A percentile compares a stretch with the other conserved stretches of the same genome.
Conservation (phyloP, 176 grass and related monocot species). For the sorghum (Sorghum bicolor) region DNA sequence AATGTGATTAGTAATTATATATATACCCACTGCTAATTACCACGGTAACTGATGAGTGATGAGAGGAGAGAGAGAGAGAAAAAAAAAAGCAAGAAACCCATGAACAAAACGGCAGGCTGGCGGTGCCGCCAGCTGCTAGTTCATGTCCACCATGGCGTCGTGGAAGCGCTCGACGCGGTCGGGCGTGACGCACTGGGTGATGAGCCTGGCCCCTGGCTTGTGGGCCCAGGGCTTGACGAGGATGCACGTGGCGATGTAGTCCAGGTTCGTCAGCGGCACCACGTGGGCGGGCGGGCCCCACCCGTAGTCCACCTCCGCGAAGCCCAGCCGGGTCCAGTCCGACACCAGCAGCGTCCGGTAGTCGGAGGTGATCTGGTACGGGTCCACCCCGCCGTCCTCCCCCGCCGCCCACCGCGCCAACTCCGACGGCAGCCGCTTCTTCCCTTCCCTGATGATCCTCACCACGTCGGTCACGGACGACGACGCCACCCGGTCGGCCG, state of each 20-base stretch:
- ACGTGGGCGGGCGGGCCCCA: conserved; percentile 82
- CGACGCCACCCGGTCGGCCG: conserved; percentile 18
- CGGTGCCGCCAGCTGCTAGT: neutral
- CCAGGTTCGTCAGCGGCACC: conserved; percentile 80
- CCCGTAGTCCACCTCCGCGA: conserved; percentile 91
- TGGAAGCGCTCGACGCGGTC: conserved; percentile 67
- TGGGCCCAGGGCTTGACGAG: conserved; percentile 79
- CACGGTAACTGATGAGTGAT: neutral
- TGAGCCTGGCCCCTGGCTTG: conserved; percentile 77
- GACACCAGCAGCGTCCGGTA: conserved; percentile 79
- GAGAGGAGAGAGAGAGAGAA: neutral
- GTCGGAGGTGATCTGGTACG: conserved; percentile 88
- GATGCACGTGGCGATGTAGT: conserved; percentile 96
- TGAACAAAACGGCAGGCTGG: neutral
- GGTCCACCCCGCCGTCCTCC: conserved; percentile 41
- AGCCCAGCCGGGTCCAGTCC: conserved; percentile 90
- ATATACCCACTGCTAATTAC: neutral
- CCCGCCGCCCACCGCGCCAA: conserved; percentile 67
- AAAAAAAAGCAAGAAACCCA: neutral
- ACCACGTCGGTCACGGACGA: conserved; percentile 64
- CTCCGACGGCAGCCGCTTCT: conserved; percentile 65
- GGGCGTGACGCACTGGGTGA: conserved; percentile 77
- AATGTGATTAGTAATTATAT: neutral
- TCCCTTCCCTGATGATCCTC: conserved; percentile 70
- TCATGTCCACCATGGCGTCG: conserved; percentile 61